phyloP scores from a whole-genome alignment of 768 basidiomycete species.

The Cubamyces lactineus region DNA sequence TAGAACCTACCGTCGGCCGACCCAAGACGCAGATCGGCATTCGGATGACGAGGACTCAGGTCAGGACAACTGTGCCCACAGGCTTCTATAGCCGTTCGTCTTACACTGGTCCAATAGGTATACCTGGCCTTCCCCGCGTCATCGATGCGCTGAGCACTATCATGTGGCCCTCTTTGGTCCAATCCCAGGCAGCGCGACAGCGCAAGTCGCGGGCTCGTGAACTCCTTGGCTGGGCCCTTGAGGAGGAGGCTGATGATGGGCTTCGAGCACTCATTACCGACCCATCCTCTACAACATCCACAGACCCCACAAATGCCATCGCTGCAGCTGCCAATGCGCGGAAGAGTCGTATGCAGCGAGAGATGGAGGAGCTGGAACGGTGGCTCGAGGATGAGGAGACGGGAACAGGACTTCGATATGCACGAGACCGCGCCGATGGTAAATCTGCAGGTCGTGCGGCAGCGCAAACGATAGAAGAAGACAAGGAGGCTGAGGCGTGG shows the following conservation, averaged over 20 bases:
- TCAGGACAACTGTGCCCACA: not conserved
- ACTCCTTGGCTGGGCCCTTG: slow-evolving; percentile 46
- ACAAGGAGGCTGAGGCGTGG: slow-evolving; percentile 31
- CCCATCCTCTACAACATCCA: slow-evolving; percentile 24
- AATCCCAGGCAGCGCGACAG: slow-evolving; percentile 35
- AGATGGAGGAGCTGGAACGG: slow-evolving; percentile 61
- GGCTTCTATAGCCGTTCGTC: not conserved
- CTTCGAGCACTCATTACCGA: slow-evolving; percentile 36
- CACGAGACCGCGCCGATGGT: not conserved
- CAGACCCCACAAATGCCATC: slow-evolving; percentile 9
- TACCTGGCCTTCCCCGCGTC: slow-evolving; percentile 62
- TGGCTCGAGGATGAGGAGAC: slow-evolving; percentile 62
- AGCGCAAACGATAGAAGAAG: not conserved
- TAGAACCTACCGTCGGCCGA: slow-evolving; percentile 28
- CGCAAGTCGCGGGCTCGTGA: slow-evolving; percentile 38
- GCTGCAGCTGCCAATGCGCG: slow-evolving; percentile 28
- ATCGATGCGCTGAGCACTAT: slow-evolving; percentile 82
- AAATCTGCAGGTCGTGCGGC: not conserved
- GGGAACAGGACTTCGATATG: slow-evolving; percentile 27
- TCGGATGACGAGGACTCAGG: slow-evolving; percentile 30
- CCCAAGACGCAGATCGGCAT: slow-evolving; percentile 24
- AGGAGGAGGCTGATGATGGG: slow-evolving; percentile 43
- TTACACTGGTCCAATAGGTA: slow-evolving; percentile 13
- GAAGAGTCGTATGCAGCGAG: slow-evolving; percentile 45
- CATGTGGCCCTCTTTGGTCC: slow-evolving; percentile 85